Base-by-base conservation (phyloP, 495 filamentous ascomycete genomes). In the Penicillium coffeae region DNA sequence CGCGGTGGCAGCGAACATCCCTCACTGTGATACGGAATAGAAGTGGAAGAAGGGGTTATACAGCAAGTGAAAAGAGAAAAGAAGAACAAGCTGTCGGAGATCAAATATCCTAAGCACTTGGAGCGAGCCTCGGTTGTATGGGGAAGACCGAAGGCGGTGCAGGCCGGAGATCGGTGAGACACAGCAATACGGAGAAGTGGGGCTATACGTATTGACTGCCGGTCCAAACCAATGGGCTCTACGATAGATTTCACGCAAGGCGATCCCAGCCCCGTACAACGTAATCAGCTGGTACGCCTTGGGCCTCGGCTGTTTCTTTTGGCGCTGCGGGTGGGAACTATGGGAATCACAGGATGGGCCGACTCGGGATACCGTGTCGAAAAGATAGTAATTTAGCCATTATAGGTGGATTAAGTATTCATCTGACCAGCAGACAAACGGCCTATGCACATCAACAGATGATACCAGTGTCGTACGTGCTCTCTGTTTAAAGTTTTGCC, bases 1-100 rank as follows among this genome's bases (percentile, higher is more conserved):
- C 54, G 69, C 70, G 62, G 69, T 64, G 60, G 70, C 69, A 57
- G 69, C 66, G 60, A 75, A 75, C 72, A 75, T 75, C 52, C 64
- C 70, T 72, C 56, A 59, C 55, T 50, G 38, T 20, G 18, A 19
- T 37, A 49, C 51, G 33, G 38, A 32, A 47, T 37, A 37, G 25
- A 12, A 21, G 36, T 14, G 21, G 45, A 10, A 30, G 25, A 30
- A 10, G 25, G 25, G 25, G 10, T n/a, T n/a, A 30, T 30, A 4
- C 4, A 30, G 25, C 10, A 30, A 30, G 25, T 30, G 25, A 30
- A 10, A 30, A 30, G 25, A 30, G 10, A 30, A 10, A 30, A 30
- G 25, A 4, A 30, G 25, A 30, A 30, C 25, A 18, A 32, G 21
- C 14, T 25, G 42, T 45, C 18, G 42, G 16, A 47, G 44, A 30